These are phyloP conservation scores for Hamamelis virginiana DNA, from an alignment of 164 flowering plant genomes.

Conservation along the genomic window DNA sequence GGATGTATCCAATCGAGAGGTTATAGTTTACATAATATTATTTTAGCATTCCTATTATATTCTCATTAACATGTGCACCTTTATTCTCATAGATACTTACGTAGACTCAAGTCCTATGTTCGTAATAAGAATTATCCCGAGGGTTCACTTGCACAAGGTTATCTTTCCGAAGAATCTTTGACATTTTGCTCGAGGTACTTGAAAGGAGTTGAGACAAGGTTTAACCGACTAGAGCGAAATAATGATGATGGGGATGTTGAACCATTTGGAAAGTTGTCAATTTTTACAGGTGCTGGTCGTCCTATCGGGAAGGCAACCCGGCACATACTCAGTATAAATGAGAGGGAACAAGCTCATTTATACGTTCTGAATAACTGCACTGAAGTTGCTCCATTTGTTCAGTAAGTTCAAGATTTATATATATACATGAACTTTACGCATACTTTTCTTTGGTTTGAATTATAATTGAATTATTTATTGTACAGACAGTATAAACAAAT, in stretches of 20 bases:
- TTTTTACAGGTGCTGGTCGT: neutral
- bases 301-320: neutral
- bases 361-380: too few species aligned
- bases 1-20: constrained; percentile 36
- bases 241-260: neutral
- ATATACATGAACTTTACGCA: too few species aligned
- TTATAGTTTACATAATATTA: neutral
- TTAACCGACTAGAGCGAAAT: constrained; percentile 7
- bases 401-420: too few species aligned
- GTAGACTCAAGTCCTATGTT: neutral
- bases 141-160: constrained; percentile 17
- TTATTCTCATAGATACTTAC: neutral
- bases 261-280: neutral
- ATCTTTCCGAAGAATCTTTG: constrained; percentile 5
- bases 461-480: too few species aligned
- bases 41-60: neutral
- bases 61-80: neutral
- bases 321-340: neutral
- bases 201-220: constrained; percentile 2
- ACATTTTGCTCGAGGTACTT: constrained; percentile 18
- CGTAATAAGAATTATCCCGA: constrained; percentile 4
- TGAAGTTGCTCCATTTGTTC: too few species aligned
- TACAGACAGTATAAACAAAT: too few species aligned
- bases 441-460: too few species aligned
- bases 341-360: too few species aligned